Conservation (phyloP, 1,284 basidiomycete species). For the Papiliotrema fonsecae region DNA sequence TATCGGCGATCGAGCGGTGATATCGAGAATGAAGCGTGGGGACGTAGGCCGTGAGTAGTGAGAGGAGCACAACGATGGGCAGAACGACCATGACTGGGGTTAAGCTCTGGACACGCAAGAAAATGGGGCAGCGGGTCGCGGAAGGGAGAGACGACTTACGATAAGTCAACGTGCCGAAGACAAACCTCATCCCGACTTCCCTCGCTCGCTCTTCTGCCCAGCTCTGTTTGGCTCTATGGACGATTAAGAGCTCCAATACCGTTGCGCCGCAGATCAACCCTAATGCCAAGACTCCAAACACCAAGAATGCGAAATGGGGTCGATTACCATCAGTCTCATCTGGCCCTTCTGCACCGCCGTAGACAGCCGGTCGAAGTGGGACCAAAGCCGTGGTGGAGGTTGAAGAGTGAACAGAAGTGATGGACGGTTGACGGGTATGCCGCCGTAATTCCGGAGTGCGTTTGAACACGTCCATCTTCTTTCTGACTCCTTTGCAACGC, state of each 20-base stretch:
- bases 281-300: background rate
- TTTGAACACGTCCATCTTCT: background rate
- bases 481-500: background rate
- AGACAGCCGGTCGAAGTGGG: too few relatives aligned
- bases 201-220: constrained; percentile 10
- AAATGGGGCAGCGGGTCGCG: background rate
- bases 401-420: background rate
- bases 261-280: constrained; percentile 5
- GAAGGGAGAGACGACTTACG: constrained; percentile 5
- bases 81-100: constrained; percentile 5
- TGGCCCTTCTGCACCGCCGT: background rate
- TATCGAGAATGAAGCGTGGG: background rate
- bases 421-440: background rate
- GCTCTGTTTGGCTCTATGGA: constrained; percentile 4
- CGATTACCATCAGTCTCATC: background rate
- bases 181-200: constrained; percentile 10
- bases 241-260: constrained; percentile 6
- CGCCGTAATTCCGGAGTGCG: background rate
- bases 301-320: background rate
- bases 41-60: background rate
- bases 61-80: constrained; percentile 6
- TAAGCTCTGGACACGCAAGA: background rate
- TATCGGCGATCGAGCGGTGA: background rate
- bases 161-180: constrained; percentile 9
- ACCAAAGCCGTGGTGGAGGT: background rate